Evolutionary conservation across 106 monocot species (phyloP), one percentile per base, ranked within the genome.

Genomic region (Dioscorea alata): DNA sequence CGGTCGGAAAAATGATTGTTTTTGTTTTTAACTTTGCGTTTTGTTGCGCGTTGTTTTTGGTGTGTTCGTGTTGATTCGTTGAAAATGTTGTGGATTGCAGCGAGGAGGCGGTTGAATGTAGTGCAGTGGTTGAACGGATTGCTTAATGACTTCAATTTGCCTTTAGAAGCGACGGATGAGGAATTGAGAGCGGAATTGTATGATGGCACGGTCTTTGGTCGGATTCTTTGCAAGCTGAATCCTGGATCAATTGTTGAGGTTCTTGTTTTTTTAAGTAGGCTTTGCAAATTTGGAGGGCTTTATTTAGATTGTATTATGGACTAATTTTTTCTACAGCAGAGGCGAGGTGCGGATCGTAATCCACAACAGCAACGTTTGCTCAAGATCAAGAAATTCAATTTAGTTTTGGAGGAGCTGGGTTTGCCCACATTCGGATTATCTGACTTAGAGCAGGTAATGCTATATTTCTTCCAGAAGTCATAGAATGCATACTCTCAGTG

Each of bases 61-160:
- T 19, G 10, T 15, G 35, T 7, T 8, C 19, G 48, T 31, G 14
- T 2, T 66, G 21, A 48, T 18, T 18, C 20, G 18, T 2, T 49
- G 21, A 14, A 17, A 15, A 42, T n/a, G 32, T 18, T 49, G n/a
- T 49, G 0, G 17, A 4, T 66, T 21, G 32, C 63, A 84, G 79
- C 76, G 3, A 84, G 73, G 68, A 78, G 33, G 63, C 74, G 75
- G 63, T 68, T 59, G 48, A 70, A 78, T n/a, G 78, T 79, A 24
- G 59, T 79, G 20, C 69, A 64, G 34, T 84, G 84, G 84, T 61
- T 84, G 15, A 84, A 84, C 23, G 28, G 72, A 49, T 48, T 84
- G 60, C 71, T 84, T 63, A 72, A 76, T 8, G 76, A 76, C 5
- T 64, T 84, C n/a, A 73, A 62, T 48, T 19, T 80, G 52, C 49